Conservation (phyloP, 805 yeast species). For the Teunomyces gatunensis region DNA sequence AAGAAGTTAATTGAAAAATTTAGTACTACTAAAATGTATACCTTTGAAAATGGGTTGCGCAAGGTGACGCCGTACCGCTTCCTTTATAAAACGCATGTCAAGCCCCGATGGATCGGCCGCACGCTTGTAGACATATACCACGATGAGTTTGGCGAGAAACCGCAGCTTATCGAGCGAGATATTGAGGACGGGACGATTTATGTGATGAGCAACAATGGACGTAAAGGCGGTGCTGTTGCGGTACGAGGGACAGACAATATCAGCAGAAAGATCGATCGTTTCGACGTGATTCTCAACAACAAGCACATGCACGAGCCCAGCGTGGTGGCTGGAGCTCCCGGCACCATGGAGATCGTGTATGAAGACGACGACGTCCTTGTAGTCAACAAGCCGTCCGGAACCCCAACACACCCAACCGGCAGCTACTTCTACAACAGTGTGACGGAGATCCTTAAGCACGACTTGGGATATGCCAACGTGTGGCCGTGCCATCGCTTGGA, state of each 20-base stretch:
- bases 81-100: slow-evolving; percentile 31
- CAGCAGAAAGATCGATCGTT: slow-evolving; percentile 7
- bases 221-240: slow-evolving; percentile 11
- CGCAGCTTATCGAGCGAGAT: slow-evolving; percentile 21
- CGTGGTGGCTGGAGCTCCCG: slow-evolving; percentile 21
- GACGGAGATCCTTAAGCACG: slow-evolving; percentile 39
- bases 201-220: slow-evolving; percentile 21
- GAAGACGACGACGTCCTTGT: slow-evolving; percentile 41
- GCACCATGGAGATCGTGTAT: slow-evolving; percentile 21
- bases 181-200: slow-evolving; percentile 24
- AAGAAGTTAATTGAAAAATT: neutral
- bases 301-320: slow-evolving; percentile 50
- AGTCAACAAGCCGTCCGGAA: slow-evolving; percentile 50
- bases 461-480: slow-evolving; percentile 22
- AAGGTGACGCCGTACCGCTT: slow-evolving; percentile 36
- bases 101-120: slow-evolving; percentile 36
- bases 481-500: slow-evolving; percentile 52
- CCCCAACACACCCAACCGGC: slow-evolving; percentile 55
- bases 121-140: slow-evolving; percentile 30
- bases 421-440: slow-evolving; percentile 43
- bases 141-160: slow-evolving; percentile 33
- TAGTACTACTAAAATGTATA: neutral
- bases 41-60: slow-evolving; percentile 29
- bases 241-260: slow-evolving; percentile 18
- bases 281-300: slow-evolving; percentile 18